These are phyloP conservation scores for Colletotrichum salicis DNA, from an alignment of 2,329 filamentous ascomycete species.

Conservation along the genomic window DNA sequence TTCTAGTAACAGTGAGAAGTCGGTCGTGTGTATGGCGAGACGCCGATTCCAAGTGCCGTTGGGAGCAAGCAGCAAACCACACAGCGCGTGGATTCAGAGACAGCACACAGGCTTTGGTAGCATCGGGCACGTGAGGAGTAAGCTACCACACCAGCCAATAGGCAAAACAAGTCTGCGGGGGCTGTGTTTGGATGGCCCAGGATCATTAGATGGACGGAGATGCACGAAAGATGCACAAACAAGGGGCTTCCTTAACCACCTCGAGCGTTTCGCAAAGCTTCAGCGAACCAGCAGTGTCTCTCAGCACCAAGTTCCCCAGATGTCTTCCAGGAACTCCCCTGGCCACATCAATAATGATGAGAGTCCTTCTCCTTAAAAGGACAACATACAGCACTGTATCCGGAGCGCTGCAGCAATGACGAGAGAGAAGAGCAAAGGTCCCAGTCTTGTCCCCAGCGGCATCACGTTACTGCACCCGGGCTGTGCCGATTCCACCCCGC, in stretches of 20 bases:
- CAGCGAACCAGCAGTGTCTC: not conserved
- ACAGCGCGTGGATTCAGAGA: not conserved
- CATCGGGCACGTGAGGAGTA: not conserved
- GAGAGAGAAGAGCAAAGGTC: not conserved
- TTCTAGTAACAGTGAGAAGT: not conserved
- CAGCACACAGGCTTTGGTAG: not conserved
- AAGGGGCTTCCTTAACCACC: constrained; percentile 10
- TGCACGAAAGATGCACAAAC: constrained; percentile 19
- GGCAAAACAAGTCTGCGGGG: constrained; percentile 9
- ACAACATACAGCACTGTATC: not conserved
- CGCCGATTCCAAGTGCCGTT: not conserved
- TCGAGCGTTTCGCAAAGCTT: not conserved
- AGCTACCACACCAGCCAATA: not conserved
- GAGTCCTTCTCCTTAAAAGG: not conserved
- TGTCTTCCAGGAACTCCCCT: not conserved
- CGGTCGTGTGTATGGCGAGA: constrained; percentile 7
- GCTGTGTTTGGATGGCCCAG: constrained; percentile 8
- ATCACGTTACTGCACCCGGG: constrained; percentile 33
- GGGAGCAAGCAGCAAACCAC: not conserved
- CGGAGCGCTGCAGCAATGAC: not conserved
- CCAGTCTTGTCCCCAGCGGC: not conserved
- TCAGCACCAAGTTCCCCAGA: not conserved
- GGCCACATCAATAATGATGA: not conserved
- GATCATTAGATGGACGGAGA: constrained; percentile 14
- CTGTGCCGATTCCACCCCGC: constrained; percentile 34